Conservation (phyloP, 305 asterid genomes). For the Ruellia speciosa region DNA sequence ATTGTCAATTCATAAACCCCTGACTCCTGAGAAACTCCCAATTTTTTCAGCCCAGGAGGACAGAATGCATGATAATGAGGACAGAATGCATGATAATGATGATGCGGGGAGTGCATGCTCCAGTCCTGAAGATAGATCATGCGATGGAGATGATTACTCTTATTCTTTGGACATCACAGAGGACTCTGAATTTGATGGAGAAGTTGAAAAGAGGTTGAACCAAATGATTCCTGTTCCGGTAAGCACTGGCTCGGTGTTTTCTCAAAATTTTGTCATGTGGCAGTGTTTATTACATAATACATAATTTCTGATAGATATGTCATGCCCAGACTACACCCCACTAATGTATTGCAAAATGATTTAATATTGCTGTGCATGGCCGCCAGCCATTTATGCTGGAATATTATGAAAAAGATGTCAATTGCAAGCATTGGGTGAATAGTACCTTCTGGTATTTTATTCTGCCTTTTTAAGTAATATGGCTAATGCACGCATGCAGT, state of each 20-base stretch:
- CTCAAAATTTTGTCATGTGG: conserved; percentile 9
- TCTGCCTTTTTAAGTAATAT: too few relatives aligned
- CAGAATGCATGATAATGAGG: conserved; percentile 36
- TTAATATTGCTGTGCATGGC: background rate
- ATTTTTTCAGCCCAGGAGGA: conserved; percentile 40
- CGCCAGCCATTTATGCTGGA: too few relatives aligned
- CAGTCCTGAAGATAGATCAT: conserved; percentile 63
- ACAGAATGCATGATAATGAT: conserved; percentile 37
- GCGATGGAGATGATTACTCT: conserved; percentile 51
- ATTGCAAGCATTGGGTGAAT: too few relatives aligned
- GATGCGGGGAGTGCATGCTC: conserved; percentile 55
- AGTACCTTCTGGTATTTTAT: too few relatives aligned
- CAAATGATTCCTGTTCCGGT: conserved; percentile 76
- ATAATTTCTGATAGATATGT: conserved; percentile 3
- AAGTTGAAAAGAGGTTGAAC: conserved; percentile 76
- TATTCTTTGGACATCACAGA: conserved; percentile 65
- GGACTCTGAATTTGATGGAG: conserved; percentile 76
- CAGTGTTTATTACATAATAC: conserved; percentile 10
- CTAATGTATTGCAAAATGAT: background rate
- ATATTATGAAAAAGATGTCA: too few relatives aligned
- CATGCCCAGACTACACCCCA: conserved; percentile 9
- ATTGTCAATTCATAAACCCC: conserved; percentile 17
- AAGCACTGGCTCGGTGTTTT: conserved; percentile 32
- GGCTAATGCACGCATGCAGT: background rate
- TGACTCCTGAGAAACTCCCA: conserved; percentile 21